Evolutionary conservation across 139 green algal species (phyloP).

Genomic region (Tetradesmus lagerheimii): DNA sequence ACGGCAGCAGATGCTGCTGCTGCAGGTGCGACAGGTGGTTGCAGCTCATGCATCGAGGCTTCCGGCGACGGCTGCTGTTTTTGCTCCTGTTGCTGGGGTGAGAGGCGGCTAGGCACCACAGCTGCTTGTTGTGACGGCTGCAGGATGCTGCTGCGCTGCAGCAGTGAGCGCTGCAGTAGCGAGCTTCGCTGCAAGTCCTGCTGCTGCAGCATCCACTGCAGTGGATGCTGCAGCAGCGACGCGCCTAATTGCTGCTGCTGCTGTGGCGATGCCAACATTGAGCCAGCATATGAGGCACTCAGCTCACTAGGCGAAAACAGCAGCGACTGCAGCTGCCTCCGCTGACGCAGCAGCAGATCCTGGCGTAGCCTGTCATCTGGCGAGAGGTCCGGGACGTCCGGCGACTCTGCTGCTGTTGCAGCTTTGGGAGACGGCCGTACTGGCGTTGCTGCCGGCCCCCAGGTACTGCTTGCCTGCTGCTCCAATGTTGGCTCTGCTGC

Average conservation of each 20-base stretch:
- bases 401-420: slow-evolving; percentile 3
- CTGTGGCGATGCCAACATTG: not conserved
- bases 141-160: not conserved
- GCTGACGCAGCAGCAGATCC: not conserved
- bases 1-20: not conserved
- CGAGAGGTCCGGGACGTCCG: not conserved
- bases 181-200: not conserved
- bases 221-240: not conserved
- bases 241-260: not conserved
- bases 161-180: not conserved
- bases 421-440: not conserved
- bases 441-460: not conserved
- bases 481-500: not conserved
- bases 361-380: not conserved
- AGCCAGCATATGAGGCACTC: slow-evolving; percentile 6
- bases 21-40: not conserved
- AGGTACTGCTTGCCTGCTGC: not conserved
- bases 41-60: not conserved
- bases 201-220: slow-evolving; percentile 2
- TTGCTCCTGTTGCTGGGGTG: not conserved
- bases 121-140: not conserved
- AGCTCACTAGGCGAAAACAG: slow-evolving; percentile 18
- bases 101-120: not conserved
- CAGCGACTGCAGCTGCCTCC: slow-evolving; percentile 19
- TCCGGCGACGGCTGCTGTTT: not conserved